Base-by-base conservation (phyloP, 495 filamentous ascomycete genomes). In the Penicillium flavigenum region DNA sequence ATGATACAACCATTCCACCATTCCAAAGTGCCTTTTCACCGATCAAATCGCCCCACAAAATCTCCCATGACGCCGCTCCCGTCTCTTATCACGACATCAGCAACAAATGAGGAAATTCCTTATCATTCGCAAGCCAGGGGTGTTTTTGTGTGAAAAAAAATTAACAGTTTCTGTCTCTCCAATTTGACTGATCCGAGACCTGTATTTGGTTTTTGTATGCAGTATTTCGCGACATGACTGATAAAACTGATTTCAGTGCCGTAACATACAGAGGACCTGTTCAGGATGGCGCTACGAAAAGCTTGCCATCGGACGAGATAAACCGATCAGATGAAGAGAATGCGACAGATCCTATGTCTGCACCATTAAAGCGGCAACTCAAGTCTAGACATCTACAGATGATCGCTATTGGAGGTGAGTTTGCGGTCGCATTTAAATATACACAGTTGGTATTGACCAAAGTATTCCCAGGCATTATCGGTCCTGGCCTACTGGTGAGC, bases 361-460 rank as follows among this genome's bases (percentile, higher is more conserved):
- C 64, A 47, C 72, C 72, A 45, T 59, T 74, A 51, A 69, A 76
- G 57, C 76, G 86, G 19, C 81, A 83, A 47, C 71, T 89, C 34
- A 84, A 88, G 65, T 83, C 80, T 8, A 74, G 86, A 22, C 86
- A 90, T 72, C 61, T 88, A 24, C 81, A 81, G 64, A 88, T 89
- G 85, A 89, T 90, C 73, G 86, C 86, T 2, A 80, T 88, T 29
- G 86, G 85, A 47, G 69, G 66, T 69, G 16, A 32, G 61, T 53
- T 14, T 29, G 4, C 27, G 20, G 17, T 32, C 36, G n/a, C 16
- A 43, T 6, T 20, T 24, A 20, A 24, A 7, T 19, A 26, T 26
- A 26, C 24, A 24, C 24, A 17, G 19, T 42, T 52, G 6, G 38
- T 8, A 38, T 10, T 50, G 41, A 55, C 19, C 7, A 20, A 5